Percentiles rank a stretch among this genome's conserved stretches.
These are phyloP conservation scores for Quercus phellos DNA, from an alignment of 331 rosid genomes.

Conservation along the genomic window DNA sequence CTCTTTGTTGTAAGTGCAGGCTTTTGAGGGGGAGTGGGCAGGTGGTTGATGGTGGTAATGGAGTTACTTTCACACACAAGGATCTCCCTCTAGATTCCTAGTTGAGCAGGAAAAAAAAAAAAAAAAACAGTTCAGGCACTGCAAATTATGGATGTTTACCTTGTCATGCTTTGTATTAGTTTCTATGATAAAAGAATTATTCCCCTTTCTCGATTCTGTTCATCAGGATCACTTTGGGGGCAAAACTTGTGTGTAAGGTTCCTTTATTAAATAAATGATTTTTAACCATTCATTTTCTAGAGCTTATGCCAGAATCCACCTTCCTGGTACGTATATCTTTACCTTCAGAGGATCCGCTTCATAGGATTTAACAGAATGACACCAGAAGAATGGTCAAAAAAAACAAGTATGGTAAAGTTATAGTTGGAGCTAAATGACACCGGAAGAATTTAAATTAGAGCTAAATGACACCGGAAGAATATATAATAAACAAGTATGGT, in stretches of 20 bases:
- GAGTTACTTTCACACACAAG: slow-evolving; percentile 50
- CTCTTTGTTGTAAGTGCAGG: slow-evolving; percentile 48
- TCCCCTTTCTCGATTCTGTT: slow-evolving; percentile 35
- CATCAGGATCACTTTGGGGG: slow-evolving; percentile 26
- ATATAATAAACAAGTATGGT: no score
- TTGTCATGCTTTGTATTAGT: slow-evolving; percentile 14
- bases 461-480: no score
- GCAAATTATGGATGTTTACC: slow-evolving; percentile 5
- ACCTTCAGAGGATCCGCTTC: no score
- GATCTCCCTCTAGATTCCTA: slow-evolving; percentile 32
- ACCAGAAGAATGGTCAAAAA: no score
- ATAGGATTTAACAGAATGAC: no score
- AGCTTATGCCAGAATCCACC: no score
- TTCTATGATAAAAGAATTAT: not conserved
- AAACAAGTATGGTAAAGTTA: no score
- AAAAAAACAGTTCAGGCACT: not conserved
- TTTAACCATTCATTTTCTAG: no score
- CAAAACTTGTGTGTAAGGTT: not conserved
- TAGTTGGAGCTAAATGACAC: no score
- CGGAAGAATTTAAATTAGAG: no score
- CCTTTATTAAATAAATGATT: no score
- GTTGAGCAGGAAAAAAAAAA: not conserved
- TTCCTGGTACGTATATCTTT: no score
- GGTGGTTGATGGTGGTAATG: slow-evolving; percentile 65
- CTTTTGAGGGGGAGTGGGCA: slow-evolving; percentile 74